Evolutionary conservation across 495 filamentous ascomycete genomes (phyloP).

Genomic region (Penicillium maclennaniae): DNA sequence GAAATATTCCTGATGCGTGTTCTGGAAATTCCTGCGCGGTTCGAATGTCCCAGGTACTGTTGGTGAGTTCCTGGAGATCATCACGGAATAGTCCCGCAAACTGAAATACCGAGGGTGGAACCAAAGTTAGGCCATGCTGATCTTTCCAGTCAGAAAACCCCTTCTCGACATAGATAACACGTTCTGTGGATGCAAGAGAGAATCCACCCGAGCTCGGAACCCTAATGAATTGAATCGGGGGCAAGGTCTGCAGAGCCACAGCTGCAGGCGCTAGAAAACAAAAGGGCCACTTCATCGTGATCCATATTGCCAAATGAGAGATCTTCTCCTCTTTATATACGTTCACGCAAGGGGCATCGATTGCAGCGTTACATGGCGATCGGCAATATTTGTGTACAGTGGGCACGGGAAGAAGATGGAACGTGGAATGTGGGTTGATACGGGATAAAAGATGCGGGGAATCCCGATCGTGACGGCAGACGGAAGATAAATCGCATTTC

Average conservation of each 20-base stretch:
- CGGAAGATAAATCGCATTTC: not conserved
- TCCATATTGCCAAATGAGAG: not conserved
- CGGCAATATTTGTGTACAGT: not conserved
- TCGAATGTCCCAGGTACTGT: conserved; percentile 25
- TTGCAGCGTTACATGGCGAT: conserved; percentile 3
- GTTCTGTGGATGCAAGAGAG: conserved; percentile 9
- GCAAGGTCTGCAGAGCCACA: conserved; percentile 20
- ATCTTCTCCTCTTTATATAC: not conserved
- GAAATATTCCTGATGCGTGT: conserved; percentile 29
- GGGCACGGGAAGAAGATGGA: not conserved
- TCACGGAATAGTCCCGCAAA: conserved; percentile 46
- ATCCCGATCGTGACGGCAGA: not conserved
- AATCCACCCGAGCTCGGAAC: conserved; percentile 1
- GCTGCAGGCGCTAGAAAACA: conserved; percentile 5
- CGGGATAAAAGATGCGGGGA: not conserved
- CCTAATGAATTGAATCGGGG: conserved; percentile 6
- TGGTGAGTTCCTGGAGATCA: conserved; percentile 41
- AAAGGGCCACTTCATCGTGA: conserved; percentile 14
- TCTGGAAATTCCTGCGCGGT: conserved; percentile 21
- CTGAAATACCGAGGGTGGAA: conserved; percentile 47
- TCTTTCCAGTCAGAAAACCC: conserved; percentile 21
- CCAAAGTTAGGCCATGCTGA: conserved; percentile 45
- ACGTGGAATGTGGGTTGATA: not conserved
- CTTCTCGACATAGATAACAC: conserved; percentile 21
- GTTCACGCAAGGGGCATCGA: not conserved